Evolutionary conservation across 257 asterid genomes (phyloP).

Genomic region (Catharanthus roseus): DNA sequence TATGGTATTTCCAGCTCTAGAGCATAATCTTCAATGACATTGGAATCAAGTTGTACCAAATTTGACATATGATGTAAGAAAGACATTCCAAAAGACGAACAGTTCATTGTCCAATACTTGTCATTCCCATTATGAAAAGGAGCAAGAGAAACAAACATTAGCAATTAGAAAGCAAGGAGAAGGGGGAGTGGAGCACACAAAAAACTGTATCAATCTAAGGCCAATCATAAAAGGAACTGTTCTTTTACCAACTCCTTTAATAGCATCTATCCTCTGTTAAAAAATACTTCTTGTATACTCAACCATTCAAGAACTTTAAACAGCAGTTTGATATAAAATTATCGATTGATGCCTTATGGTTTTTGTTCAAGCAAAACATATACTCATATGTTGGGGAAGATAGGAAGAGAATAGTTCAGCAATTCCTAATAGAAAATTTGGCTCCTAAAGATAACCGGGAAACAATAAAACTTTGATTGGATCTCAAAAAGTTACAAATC

Average conservation of each 20-base stretch:
- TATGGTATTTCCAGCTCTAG: slow-evolving; percentile 68
- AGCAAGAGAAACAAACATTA: slow-evolving; percentile 29
- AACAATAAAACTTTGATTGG: background rate
- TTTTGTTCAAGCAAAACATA: background rate
- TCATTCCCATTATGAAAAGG: slow-evolving; percentile 51
- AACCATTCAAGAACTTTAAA: background rate
- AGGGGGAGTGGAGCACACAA: slow-evolving; percentile 60
- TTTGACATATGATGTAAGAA: slow-evolving; percentile 55
- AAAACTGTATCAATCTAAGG: slow-evolving; percentile 51
- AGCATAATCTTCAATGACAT: too few species aligned
- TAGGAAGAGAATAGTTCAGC: background rate
- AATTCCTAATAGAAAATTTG: background rate
- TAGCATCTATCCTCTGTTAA: slow-evolving; percentile 25
- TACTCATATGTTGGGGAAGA: background rate
- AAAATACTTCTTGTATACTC: slow-evolving; percentile 3
- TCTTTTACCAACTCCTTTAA: slow-evolving; percentile 47
- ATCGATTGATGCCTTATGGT: slow-evolving; percentile 3
- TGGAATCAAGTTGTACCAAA: slow-evolving; percentile 79
- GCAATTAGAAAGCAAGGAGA: slow-evolving; percentile 42
- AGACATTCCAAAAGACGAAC: slow-evolving; percentile 70
- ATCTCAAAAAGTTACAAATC: background rate
- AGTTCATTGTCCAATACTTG: slow-evolving; percentile 47
- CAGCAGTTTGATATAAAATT: background rate
- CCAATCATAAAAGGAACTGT: slow-evolving; percentile 58
- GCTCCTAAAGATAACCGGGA: background rate